Evolutionary conservation across 352 stramenopile genomes (phyloP), one percentile per base, ranked within the genome.

Genomic region (Aphanomyces invadans): DNA sequence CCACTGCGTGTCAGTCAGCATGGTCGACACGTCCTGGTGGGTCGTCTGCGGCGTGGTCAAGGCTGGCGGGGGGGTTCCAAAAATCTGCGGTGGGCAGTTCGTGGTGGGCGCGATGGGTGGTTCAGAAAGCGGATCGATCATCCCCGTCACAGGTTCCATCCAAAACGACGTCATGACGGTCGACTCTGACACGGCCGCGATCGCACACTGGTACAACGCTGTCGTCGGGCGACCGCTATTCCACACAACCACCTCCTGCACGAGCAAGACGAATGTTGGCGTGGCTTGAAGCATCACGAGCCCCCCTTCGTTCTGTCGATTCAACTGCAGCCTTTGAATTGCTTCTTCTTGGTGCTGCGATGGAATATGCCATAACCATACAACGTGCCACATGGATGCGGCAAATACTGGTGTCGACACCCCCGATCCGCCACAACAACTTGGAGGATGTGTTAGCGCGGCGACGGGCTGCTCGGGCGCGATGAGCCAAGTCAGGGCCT

Each of bases 311-410:
- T n/a, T 17, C 19, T 48, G 29, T 23, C 60, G 21, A 23, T 48
- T 25, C 28, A 32, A 25, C 33, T 67, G 60, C 7, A 67, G 33
- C 29, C 42, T 21, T 3, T 33, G 19, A 9, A 67, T 67, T 3
- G 60, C 48, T 57, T 67, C 60, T 10, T 42, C 42, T 59, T 67
- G 60, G 12, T 67, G 60, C 31, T n/a, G n/a, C 32, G 19, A 10
- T 4, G 73, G 29, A 33, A 95, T 73, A 68, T 89, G 74, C 86
- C 86, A 95, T 46, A 80, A 79, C 85, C 84, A 95, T 59, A 80
- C 90, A 15, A 81, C 87, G 66, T 92, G 83, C 86, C 86, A 95
- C 72, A 95, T 89, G 51, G 92, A 93, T 2, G 86, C 78, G 28
- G 84, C 83, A 70, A 93, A 95, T 3, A 93, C 83, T 67, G 78